Evolutionary conservation across 2,329 filamentous ascomycete genomes (phyloP), one percentile per base, ranked within the genome.

Genomic region (Aspergillus viridinutans): DNA sequence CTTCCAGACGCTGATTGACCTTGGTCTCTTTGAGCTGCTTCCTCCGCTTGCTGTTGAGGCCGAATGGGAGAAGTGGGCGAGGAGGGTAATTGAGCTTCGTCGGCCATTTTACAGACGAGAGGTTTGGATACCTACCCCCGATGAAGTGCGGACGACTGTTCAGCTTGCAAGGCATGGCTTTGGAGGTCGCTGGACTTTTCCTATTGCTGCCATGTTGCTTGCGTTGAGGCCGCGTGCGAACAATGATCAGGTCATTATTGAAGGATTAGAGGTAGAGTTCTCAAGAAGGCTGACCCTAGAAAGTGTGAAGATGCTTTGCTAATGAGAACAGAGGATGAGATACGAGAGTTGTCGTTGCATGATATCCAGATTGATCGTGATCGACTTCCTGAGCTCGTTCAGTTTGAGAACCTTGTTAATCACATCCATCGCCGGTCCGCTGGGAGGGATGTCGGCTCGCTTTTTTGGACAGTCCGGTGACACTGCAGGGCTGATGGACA

Each of bases 1-100:
- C 5, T 14, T 60, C 6, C 52, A 58, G 38, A 52, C 38, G 28
- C 51, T 60, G 58, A 56, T 58, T 12, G 38, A 60, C 10, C 20
- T 53, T 1, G 53, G 50, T 1, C 26, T 59, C 3, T 59, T 59
- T 5, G 8, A 49, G 5, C 42, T 59, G n/a, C 38, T 54, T n/a
- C 57, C 57, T n/a, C 42, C 21, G 1, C 49, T 59, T 1, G 57
- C 17, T 2, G 54, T 52, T 14, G n/a, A 43, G 20, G 45, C 10
- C 4, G 40, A 55, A 26, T 59, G 57, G 57, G 29, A 40, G 4
- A 53, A 35, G 21, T 59, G 51, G 57, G 40, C 54, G 1, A 56
- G 56, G n/a, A 21, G 50, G 2, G 57, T 56, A 1, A 17, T 58
- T 7, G 47, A 50, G 4, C 51, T 56, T 5, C 55, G 55, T 1